These are phyloP conservation scores for Arthroderma sp. DNA, from an alignment of 2,329 filamentous ascomycete species.

Conservation along the genomic window DNA sequence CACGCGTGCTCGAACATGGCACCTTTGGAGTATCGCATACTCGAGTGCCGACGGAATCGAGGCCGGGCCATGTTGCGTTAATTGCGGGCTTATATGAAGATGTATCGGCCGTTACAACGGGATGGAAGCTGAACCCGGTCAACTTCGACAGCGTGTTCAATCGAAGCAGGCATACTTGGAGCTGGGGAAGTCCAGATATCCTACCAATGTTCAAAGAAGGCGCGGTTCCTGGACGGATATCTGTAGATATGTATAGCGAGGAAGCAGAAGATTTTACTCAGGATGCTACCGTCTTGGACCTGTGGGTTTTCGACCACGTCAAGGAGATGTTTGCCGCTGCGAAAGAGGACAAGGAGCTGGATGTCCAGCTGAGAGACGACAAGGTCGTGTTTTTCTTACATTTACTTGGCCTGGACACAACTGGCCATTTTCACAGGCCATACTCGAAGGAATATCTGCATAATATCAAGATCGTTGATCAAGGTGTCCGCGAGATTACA, in stretches of 20 bases:
- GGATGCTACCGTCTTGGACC: conserved; percentile 68
- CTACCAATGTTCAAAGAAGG: conserved; percentile 93
- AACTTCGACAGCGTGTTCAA: conserved; percentile 99
- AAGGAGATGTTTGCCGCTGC: conserved; percentile 76
- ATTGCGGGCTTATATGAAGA: conserved; percentile 97
- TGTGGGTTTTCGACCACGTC: conserved; percentile 93
- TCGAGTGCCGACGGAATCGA: conserved; percentile 88
- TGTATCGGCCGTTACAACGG: conserved; percentile 91
- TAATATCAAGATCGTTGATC: conserved; percentile 88
- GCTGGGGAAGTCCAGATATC: conserved; percentile 97
- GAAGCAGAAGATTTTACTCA: conserved; percentile 85
- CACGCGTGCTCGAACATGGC: conserved; percentile 72
- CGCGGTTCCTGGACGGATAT: conserved; percentile 74
- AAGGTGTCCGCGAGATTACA: conserved; percentile 75
- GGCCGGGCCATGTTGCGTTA: conserved; percentile 89
- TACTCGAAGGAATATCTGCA: conserved; percentile 92
- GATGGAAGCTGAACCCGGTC: conserved; percentile 97
- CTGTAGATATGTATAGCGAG: conserved; percentile 70
- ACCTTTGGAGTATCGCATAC: conserved; percentile 98
- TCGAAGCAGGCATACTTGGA: conserved; percentile 91
- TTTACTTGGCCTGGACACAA: conserved; percentile 80
- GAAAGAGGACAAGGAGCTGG: conserved; percentile 61
- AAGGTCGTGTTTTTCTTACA: conserved; percentile 93
- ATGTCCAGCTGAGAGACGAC: conserved; percentile 61
- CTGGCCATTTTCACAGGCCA: conserved; percentile 72